phyloP scores from a whole-genome alignment of 257 asterid genomes.

The Fraxinus cuspidata region DNA sequence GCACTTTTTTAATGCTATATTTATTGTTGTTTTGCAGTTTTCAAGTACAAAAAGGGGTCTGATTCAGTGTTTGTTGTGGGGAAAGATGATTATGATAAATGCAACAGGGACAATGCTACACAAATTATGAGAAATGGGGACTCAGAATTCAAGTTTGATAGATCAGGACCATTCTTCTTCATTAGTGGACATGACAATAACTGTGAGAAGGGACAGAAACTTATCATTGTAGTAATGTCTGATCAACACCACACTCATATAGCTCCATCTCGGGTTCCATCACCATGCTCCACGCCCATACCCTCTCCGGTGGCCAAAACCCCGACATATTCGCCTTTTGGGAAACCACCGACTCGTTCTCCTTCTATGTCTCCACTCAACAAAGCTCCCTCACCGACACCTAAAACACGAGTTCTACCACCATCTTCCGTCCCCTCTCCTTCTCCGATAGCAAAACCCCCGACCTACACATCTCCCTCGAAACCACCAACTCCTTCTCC shows the following conservation, averaged over 20 bases:
- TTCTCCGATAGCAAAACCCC: too few relatives aligned
- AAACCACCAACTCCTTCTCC: too few relatives aligned
- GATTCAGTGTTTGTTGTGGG: conserved; percentile 51
- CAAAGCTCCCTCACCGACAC: too few relatives aligned
- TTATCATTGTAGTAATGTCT: conserved; percentile 32
- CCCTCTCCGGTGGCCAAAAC: not conserved
- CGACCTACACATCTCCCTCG: too few relatives aligned
- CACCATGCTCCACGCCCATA: conserved; percentile 1
- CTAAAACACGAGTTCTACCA: not conserved
- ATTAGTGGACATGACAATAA: conserved; percentile 53
- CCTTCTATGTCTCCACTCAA: too few relatives aligned
- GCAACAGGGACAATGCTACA: conserved; percentile 47
- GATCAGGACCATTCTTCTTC: conserved; percentile 49
- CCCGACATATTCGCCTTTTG: conserved; percentile 10
- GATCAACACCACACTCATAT: conserved; percentile 16
- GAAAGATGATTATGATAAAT: conserved; percentile 40
- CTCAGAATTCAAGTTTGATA: conserved; percentile 37
- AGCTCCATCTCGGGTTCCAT: not conserved
- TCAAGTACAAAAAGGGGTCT: conserved; percentile 41
- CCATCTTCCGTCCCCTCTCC: not conserved
- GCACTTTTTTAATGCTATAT: not conserved
- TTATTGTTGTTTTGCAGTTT: conserved; percentile 36
- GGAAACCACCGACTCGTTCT: not conserved
- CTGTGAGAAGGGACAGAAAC: conserved; percentile 55
- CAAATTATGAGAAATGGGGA: conserved; percentile 31